Evolutionary conservation across 176 grass and related monocot species (phyloP).

Genomic region (Carex parvula): DNA sequence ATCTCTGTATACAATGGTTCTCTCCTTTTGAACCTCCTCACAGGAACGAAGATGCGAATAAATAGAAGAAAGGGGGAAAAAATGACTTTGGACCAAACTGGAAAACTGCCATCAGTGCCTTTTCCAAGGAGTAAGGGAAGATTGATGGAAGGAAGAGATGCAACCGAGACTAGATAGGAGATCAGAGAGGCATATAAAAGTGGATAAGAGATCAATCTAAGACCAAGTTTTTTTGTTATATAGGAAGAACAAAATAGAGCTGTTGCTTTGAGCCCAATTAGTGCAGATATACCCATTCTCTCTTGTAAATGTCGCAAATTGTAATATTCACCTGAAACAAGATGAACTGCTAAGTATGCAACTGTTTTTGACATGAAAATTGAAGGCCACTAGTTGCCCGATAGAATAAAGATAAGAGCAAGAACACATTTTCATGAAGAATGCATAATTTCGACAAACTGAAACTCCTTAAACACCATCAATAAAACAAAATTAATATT

Average conservation of each 20-base stretch:
- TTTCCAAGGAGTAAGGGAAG: constrained; percentile 80
- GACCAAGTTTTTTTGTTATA: constrained; percentile 39
- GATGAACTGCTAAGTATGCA: not conserved
- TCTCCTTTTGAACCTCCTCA: constrained; percentile 62
- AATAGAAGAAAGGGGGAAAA: constrained; percentile 71
- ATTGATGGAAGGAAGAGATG: constrained; percentile 70
- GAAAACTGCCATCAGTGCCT: constrained; percentile 55
- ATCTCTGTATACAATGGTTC: constrained; percentile 78
- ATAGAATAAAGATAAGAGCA: not conserved
- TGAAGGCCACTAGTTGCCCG: not conserved
- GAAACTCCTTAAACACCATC: not conserved
- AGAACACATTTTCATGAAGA: not conserved
- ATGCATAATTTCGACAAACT: not conserved
- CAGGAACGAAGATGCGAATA: constrained; percentile 56
- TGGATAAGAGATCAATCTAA: constrained; percentile 42
- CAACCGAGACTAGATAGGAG: constrained; percentile 53
- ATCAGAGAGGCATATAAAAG: constrained; percentile 56
- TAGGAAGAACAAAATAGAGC: constrained; percentile 38
- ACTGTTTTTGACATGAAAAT: not conserved
- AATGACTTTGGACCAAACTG: constrained; percentile 75
- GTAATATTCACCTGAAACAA: constrained; percentile 28
- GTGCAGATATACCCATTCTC: constrained; percentile 72
- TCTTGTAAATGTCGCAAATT: constrained; percentile 25
- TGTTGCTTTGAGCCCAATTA: constrained; percentile 62
- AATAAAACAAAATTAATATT: not conserved